Base-by-base conservation (phyloP, 345 rosid species). In the Pugionium cornutum region DNA sequence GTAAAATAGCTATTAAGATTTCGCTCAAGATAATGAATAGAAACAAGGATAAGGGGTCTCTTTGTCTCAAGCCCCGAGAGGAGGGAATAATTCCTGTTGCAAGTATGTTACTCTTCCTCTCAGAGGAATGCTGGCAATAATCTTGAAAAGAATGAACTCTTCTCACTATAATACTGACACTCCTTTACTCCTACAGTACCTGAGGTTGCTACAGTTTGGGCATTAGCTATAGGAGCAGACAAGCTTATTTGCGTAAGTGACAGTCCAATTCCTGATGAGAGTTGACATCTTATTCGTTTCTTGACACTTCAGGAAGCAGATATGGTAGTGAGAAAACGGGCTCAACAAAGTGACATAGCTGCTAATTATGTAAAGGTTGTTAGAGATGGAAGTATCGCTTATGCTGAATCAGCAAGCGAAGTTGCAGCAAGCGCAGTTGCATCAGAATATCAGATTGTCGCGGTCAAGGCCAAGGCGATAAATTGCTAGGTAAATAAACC, bases 151-250 rank as follows among this genome's bases (percentile, higher is more conserved):
- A 4, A 27, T 1, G 6, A 32, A 10, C 0, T 25, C 6, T 29
- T 5, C 75, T 70, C 28, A 46, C 49, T 41, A 6, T 18, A 6
- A 1, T 34, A 33, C 4, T 11, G 41, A 11, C 41, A 53, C 6
- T 11, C 41, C 4, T 31, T 58, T 58, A 28, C 52, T 44, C 69
- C 70, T 34, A 75, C 86, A 92, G 98, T 86, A 89, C 94, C 39
- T 92, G 97, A 92, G 83, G 98, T 92, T 48, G 97, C 97, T 61
- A 92, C 97, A 26, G 98, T 96, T 43, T 92, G 97, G 78, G 98
- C 98, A 46, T 78, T 88, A 64, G 96, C 96, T 41, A 84, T 90
- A 73, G 92, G 82, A 59, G 97, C 96, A 58, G 97, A 90, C 72
- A 88, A 94, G 77, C 92, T 86, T 76, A 86, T 94, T 40, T 88